A percentile compares a stretch with the other conserved stretches of the same genome.
phyloP scores from a whole-genome alignment of 257 asterid genomes.

The Fraxinus excelsior region DNA sequence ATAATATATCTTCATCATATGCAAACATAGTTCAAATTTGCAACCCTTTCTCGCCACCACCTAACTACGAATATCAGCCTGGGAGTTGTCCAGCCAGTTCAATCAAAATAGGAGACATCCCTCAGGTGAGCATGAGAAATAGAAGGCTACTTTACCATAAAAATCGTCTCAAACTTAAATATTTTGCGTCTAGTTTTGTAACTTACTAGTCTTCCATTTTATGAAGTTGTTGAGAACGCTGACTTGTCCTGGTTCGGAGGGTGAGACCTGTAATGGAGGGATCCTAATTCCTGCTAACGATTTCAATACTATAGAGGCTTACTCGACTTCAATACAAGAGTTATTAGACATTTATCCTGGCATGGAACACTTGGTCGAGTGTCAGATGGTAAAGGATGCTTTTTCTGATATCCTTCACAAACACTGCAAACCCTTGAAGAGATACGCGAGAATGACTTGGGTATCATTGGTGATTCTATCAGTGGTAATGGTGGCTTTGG shows the following conservation, averaged over 20 bases:
- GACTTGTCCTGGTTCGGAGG: constrained; percentile 56
- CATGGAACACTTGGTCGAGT: constrained; percentile 69
- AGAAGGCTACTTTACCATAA: neutral
- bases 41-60: constrained; percentile 88
- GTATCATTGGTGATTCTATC: constrained; percentile 54
- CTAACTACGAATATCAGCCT: constrained; percentile 56
- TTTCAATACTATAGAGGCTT: constrained; percentile 47
- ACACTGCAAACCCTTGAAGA: constrained; percentile 70
- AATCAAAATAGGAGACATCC: constrained; percentile 62
- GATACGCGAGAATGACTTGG: constrained; percentile 55
- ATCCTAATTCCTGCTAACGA: constrained; percentile 42
- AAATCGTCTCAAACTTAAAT: neutral
- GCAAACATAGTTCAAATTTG: constrained; percentile 71
- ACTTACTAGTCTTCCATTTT: neutral
- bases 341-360: constrained; percentile 69
- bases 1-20: constrained; percentile 51
- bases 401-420: constrained; percentile 55
- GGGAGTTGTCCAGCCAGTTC: constrained; percentile 51
- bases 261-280: constrained; percentile 66
- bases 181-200: neutral
- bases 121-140: constrained; percentile 37
- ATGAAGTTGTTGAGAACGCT: constrained; percentile 45
- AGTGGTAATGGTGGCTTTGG: constrained; percentile 49
- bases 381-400: constrained; percentile 59
- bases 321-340: constrained; percentile 61